These are phyloP conservation scores for Musa schizocarpa DNA, from an alignment of 176 grass and related monocot species.

Conservation along the genomic window DNA sequence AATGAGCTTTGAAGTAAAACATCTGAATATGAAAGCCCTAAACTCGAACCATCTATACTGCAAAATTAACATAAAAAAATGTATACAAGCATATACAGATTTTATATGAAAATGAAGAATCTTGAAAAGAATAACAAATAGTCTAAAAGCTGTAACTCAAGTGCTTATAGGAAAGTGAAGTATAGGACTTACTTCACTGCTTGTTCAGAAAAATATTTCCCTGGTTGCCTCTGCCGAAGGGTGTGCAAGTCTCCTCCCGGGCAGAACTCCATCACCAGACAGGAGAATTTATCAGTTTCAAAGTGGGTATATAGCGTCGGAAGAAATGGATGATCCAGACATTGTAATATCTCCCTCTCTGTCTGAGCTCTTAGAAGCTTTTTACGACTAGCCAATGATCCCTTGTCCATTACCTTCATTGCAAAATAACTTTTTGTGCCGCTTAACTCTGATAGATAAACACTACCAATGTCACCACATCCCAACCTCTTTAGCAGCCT, in stretches of 20 bases:
- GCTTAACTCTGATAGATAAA: slow-evolving; percentile 51
- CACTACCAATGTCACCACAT: slow-evolving; percentile 46
- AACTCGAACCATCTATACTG: too few species aligned
- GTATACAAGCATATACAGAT: too few species aligned
- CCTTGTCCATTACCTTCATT: slow-evolving; percentile 68
- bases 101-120: neutral
- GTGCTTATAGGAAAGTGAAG: slow-evolving; percentile 6
- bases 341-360: slow-evolving; percentile 57
- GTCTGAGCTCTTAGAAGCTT: slow-evolving; percentile 57
- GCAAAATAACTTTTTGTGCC: slow-evolving; percentile 35
- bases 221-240: slow-evolving; percentile 52
- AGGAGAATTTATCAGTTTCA: slow-evolving; percentile 57
- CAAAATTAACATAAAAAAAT: too few species aligned
- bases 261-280: slow-evolving; percentile 62
- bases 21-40: too few species aligned
- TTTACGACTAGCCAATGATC: slow-evolving; percentile 42
- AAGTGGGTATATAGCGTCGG: slow-evolving; percentile 56
- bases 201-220: slow-evolving; percentile 53
- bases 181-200: slow-evolving; percentile 47
- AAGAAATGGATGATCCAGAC: slow-evolving; percentile 53
- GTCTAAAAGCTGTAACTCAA: too few species aligned
- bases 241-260: slow-evolving; percentile 51
- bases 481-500: slow-evolving; percentile 45
- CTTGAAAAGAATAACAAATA: neutral
- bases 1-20: too few species aligned